A percentile compares a stretch with the other conserved stretches of the same genome.
Conservation (phyloP, 2,329 filamentous ascomycete genomes). For the Aspergillus proliferans region DNA sequence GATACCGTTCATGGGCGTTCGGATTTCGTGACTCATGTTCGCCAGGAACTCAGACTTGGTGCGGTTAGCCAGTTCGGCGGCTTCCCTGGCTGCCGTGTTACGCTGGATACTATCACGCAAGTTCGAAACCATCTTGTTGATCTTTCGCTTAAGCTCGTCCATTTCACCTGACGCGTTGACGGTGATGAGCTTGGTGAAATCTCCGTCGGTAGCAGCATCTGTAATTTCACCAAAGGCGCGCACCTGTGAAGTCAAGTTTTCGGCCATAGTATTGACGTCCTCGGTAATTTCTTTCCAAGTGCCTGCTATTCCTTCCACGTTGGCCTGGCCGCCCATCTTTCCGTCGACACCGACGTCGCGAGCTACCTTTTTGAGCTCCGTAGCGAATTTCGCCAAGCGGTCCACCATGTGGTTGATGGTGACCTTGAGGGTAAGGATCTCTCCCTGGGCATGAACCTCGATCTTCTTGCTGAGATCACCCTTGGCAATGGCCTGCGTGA, state of each 20-base stretch:
- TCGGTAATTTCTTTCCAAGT: conserved; percentile 98
- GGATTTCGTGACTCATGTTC: conserved; percentile 98
- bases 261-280: conserved; percentile 89
- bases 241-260: conserved; percentile 88
- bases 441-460: conserved; percentile 88
- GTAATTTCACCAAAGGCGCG: conserved; percentile 97
- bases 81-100: conserved; percentile 91
- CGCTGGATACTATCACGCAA: conserved; percentile 91
- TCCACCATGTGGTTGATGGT: conserved; percentile 99
- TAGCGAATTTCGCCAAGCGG: conserved; percentile 88
- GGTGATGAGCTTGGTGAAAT: conserved; percentile 94
- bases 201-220: conserved; percentile 92
- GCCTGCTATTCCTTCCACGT: conserved; percentile 85
- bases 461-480: conserved; percentile 96
- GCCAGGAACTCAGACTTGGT: conserved; percentile 98
- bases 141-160: conserved; percentile 98
- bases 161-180: conserved; percentile 97
- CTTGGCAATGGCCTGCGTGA: conserved; percentile 90
- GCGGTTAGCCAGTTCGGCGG: conserved; percentile 92
- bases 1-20: conserved; percentile 96
- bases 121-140: conserved; percentile 98
- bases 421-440: conserved; percentile 88
- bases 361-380: conserved; percentile 90
- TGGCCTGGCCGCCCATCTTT: conserved; percentile 96
- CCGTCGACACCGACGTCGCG: conserved; percentile 96